Evolutionary conservation across 164 flowering plant species (phyloP).

Genomic region (Chimonanthus praecox): DNA sequence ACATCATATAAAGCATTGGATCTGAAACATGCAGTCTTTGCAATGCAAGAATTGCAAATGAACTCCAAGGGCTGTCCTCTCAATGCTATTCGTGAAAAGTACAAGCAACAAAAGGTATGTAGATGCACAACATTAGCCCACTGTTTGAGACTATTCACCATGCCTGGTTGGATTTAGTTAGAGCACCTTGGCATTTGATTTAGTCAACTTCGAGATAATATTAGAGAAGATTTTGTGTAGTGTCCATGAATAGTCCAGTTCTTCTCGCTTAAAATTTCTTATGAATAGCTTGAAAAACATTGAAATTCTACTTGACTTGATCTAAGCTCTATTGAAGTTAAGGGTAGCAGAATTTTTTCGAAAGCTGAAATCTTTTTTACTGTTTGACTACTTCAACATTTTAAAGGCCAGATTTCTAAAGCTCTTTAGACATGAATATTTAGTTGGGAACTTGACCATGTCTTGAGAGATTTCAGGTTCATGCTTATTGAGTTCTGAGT

Average conservation of each 20-base stretch:
- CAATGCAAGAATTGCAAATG: conserved; percentile 56
- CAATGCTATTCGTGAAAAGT: conserved; percentile 54
- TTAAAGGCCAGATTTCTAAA: too few species aligned
- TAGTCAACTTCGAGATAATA: not conserved
- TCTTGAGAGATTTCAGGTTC: too few species aligned
- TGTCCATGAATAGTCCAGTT: not conserved
- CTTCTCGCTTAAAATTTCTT: not conserved
- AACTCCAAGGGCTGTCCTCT: conserved; percentile 46
- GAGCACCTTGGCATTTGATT: not conserved
- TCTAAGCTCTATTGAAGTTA: too few species aligned
- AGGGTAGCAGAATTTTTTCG: too few species aligned
- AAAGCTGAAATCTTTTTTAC: too few species aligned
- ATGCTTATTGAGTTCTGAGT: too few species aligned
- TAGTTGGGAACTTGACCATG: too few species aligned
- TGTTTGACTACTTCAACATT: too few species aligned
- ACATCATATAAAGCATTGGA: conserved; percentile 53
- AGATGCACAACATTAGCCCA: not conserved
- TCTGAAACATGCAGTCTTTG: conserved; percentile 39
- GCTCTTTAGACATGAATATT: too few species aligned
- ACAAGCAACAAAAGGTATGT: conserved; percentile 55
- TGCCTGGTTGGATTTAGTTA: not conserved
- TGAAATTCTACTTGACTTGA: not conserved
- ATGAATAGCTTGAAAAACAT: not conserved
- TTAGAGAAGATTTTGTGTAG: not conserved
- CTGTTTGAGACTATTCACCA: not conserved